These are phyloP conservation scores for Rhynchosporium secalis DNA, from an alignment of 2,329 filamentous ascomycete genomes.

Conservation along the genomic window DNA sequence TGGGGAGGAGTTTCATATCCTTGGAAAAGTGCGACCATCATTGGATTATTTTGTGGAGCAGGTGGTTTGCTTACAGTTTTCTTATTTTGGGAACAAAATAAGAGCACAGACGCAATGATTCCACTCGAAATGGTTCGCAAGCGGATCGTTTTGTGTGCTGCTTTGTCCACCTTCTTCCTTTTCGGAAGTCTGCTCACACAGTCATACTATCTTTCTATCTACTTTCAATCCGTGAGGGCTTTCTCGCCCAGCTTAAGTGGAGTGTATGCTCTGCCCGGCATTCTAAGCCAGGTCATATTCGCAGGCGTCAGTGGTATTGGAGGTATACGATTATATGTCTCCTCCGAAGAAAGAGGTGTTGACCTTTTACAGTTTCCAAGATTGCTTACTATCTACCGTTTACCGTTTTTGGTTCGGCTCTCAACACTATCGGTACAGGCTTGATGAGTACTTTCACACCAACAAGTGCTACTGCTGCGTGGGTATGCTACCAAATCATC, in stretches of 20 bases:
- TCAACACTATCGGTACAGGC: conserved; percentile 39
- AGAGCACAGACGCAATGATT: conserved; percentile 37
- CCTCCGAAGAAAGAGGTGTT: neutral
- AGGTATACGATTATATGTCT: neutral
- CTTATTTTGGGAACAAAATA: conserved; percentile 32
- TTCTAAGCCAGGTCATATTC: conserved; percentile 38
- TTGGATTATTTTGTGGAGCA: conserved; percentile 36
- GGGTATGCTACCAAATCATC: conserved; percentile 37
- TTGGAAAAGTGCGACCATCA: conserved; percentile 38
- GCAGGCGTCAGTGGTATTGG: conserved; percentile 30
- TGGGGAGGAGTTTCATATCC: conserved; percentile 41
- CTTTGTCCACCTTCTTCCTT: conserved; percentile 23
- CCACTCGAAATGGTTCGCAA: conserved; percentile 32
- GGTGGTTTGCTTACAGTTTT: conserved; percentile 31
- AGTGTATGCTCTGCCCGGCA: conserved; percentile 43
- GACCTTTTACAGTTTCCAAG: conserved; percentile 24
- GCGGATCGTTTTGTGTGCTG: conserved; percentile 29
- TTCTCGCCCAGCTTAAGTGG: conserved; percentile 42
- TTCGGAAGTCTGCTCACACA: conserved; percentile 20
- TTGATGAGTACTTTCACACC: conserved; percentile 39
- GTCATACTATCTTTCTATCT: conserved; percentile 51
- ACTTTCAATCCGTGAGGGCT: conserved; percentile 50
- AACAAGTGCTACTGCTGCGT: conserved; percentile 23
- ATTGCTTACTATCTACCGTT: conserved; percentile 42
- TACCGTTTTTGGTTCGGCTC: conserved; percentile 34